Percentiles rank a stretch among this genome's conserved stretches.
Conservation (phyloP, 306 rosid genomes). For the Lupinus albus region DNA sequence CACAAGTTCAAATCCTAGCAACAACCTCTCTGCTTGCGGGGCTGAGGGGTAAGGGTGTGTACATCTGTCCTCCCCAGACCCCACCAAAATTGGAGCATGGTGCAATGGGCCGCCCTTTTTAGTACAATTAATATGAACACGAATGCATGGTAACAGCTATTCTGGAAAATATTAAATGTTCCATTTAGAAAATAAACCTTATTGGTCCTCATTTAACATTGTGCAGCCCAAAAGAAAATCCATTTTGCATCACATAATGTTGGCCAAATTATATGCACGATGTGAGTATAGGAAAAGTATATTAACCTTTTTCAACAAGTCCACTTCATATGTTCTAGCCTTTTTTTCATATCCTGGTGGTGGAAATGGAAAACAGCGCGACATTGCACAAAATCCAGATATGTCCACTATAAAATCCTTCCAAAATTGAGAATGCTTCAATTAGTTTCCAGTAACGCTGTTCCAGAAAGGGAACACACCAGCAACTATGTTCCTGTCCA, state of each 20-base stretch:
- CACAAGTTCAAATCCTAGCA: too few relatives aligned
- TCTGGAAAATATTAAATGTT: neutral
- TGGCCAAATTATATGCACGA: constrained; percentile 35
- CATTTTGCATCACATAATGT: constrained; percentile 8
- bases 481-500: constrained; percentile 79
- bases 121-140: too few relatives aligned
- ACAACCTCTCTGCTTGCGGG: too few relatives aligned
- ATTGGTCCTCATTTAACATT: neutral
- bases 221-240: constrained; percentile 23
- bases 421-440: constrained; percentile 49
- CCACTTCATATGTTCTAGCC: constrained; percentile 61
- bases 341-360: constrained; percentile 94
- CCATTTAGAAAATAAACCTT: constrained; percentile 13
- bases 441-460: constrained; percentile 58
- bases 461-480: constrained; percentile 75
- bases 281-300: constrained; percentile 40
- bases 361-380: constrained; percentile 98
- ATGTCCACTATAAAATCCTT: constrained; percentile 50
- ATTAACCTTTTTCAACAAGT: constrained; percentile 73
- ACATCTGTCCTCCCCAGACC: too few relatives aligned
- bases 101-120: too few relatives aligned
- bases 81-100: too few relatives aligned
- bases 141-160: constrained; percentile 14
- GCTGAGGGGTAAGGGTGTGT: too few relatives aligned
- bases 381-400: constrained; percentile 82